Conservation (phyloP, 2,329 filamentous ascomycete species). For the Sarocladiaceae sp. region DNA sequence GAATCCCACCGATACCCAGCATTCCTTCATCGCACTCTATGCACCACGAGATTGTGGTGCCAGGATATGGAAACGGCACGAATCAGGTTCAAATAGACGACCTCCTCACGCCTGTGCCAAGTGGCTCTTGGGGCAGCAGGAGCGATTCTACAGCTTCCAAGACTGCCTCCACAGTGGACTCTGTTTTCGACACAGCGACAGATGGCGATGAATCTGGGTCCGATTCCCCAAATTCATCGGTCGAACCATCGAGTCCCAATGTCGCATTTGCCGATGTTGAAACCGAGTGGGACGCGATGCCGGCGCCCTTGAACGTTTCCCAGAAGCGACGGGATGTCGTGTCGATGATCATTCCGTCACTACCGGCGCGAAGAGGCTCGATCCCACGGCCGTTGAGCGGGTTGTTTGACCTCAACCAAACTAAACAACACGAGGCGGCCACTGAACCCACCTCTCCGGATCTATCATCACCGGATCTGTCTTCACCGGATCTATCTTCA, state of each 20-base stretch:
- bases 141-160: conserved; percentile 25
- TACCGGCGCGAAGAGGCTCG: conserved; percentile 14
- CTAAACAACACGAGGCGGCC: neutral
- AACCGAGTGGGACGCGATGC: conserved; percentile 6
- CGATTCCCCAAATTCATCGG: conserved; percentile 22
- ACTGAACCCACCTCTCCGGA: neutral
- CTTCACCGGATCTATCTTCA: neutral
- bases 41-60: conserved; percentile 48
- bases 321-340: conserved; percentile 24
- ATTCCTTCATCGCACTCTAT: conserved; percentile 9
- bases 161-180: conserved; percentile 18
- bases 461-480: neutral
- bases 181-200: conserved; percentile 22
- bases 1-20: conserved; percentile 13
- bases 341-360: conserved; percentile 16
- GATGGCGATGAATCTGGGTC: neutral
- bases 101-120: neutral
- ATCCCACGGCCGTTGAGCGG: conserved; percentile 24
- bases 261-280: neutral
- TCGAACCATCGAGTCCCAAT: conserved; percentile 19
- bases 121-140: conserved; percentile 14
- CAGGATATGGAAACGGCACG: conserved; percentile 51
- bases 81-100: conserved; percentile 29
- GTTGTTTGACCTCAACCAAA: conserved; percentile 14
- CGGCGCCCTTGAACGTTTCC: conserved; percentile 13